Percentiles rank a stretch among this genome's conserved stretches.
Evolutionary conservation across 2,329 filamentous ascomycete genomes (phyloP).

Genomic region (Rhynchosporium secalis): DNA sequence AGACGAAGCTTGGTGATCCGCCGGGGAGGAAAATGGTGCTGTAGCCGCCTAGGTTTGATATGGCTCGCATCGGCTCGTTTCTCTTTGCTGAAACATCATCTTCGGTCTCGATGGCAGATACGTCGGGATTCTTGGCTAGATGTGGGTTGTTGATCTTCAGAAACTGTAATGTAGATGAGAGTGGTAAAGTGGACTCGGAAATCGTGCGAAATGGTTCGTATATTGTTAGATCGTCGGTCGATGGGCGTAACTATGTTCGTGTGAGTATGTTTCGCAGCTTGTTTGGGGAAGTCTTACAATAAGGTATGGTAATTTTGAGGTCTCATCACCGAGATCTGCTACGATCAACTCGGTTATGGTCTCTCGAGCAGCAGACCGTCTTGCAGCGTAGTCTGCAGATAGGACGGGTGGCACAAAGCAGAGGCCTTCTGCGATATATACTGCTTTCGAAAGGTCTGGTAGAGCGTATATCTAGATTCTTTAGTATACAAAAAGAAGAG

Average conservation of each 20-base stretch:
- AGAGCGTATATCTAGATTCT: slow-evolving; percentile 68
- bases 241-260: slow-evolving; percentile 65
- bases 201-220: slow-evolving; percentile 74
- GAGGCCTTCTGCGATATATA: slow-evolving; percentile 75
- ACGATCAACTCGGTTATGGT: slow-evolving; percentile 77
- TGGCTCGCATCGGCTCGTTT: slow-evolving; percentile 46
- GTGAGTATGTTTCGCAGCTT: slow-evolving; percentile 16
- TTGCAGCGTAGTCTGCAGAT: slow-evolving; percentile 67
- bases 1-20: slow-evolving; percentile 73
- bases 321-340: slow-evolving; percentile 78
- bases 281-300: slow-evolving; percentile 58
- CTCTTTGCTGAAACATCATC: slow-evolving; percentile 49
- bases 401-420: slow-evolving; percentile 76
- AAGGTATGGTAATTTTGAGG: slow-evolving; percentile 71
- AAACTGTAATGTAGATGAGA: slow-evolving; percentile 62
- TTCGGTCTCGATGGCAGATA: slow-evolving; percentile 49
- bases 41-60: slow-evolving; percentile 71
- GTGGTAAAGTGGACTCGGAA: slow-evolving; percentile 20
- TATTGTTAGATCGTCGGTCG: slow-evolving; percentile 78
- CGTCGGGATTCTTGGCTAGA: slow-evolving; percentile 58
- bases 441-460: slow-evolving; percentile 67
- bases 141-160: slow-evolving; percentile 70
- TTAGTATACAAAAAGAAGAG: slow-evolving; percentile 21
- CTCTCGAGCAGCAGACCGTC: slow-evolving; percentile 72
- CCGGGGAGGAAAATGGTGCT: slow-evolving; percentile 82